A percentile compares a stretch with the other conserved stretches of the same genome.
These are phyloP conservation scores for Termitomyces sp. DNA, from an alignment of 1,284 basidiomycete genomes.

Conservation along the genomic window DNA sequence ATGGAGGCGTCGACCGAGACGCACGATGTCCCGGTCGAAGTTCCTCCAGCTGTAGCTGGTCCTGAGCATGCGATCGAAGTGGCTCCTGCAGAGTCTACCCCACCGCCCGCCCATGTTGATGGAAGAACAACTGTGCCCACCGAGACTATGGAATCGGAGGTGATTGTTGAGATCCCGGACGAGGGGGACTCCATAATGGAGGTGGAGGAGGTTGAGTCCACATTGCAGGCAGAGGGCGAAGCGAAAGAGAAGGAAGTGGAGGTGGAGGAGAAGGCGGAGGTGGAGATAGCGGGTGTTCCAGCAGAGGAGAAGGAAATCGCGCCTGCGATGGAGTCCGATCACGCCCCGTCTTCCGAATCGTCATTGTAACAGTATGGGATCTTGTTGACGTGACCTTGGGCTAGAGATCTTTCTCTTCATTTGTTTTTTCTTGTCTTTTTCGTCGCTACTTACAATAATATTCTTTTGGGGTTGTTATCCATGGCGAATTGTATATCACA, in stretches of 20 bases:
- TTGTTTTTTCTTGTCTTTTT: not conserved
- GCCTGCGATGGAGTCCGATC: not conserved
- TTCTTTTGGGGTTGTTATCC: not conserved
- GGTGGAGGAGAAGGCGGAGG: not conserved
- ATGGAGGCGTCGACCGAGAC: not conserved
- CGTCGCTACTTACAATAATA: not conserved
- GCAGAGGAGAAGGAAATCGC: not conserved
- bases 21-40: not conserved
- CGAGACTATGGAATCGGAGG: not conserved
- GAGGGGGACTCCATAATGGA: not conserved
- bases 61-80: not conserved
- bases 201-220: not conserved
- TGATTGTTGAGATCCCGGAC: not conserved
- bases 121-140: not conserved
- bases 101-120: not conserved
- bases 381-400: not conserved
- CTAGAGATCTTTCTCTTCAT: not conserved
- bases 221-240: not conserved
- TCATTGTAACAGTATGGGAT: not conserved
- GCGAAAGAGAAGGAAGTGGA: not conserved
- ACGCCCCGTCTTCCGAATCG: not conserved
- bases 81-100: not conserved
- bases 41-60: not conserved
- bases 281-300: not conserved
- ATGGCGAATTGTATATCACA: not conserved